These are phyloP conservation scores for Fusarium sp. DNA, from an alignment of 2,329 filamentous ascomycete species.

Conservation along the genomic window DNA sequence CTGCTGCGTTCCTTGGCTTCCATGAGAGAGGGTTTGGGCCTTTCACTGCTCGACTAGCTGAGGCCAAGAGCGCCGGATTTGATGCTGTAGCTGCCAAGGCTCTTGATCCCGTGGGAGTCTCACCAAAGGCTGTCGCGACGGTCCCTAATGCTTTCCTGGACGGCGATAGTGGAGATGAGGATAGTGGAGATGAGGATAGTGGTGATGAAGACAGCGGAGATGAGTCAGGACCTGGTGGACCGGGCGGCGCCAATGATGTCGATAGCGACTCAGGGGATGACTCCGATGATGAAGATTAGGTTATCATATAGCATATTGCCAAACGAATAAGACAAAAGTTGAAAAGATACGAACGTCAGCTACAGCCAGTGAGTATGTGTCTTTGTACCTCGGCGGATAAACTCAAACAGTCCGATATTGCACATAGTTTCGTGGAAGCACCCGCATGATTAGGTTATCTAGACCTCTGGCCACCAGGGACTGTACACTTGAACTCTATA, in stretches of 20 bases:
- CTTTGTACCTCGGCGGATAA: neutral
- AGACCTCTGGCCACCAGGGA: neutral
- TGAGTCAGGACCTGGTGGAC: neutral
- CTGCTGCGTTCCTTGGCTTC: neutral
- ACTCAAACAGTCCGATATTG: neutral
- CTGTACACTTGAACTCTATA: neutral
- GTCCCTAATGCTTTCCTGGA: slow-evolving; percentile 1
- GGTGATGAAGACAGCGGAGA: neutral
- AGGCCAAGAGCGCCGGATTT: neutral
- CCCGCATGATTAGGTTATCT: neutral
- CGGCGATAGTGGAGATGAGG: neutral
- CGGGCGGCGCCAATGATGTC: neutral
- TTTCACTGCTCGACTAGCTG: neutral
- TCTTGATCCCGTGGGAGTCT: neutral
- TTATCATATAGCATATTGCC: neutral
- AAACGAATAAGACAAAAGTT: neutral
- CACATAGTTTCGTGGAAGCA: neutral
- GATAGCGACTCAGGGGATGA: neutral
- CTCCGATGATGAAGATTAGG: neutral
- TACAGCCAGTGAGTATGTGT: neutral
- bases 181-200: slow-evolving; percentile 1
- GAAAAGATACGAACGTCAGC: neutral
- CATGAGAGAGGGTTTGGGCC: slow-evolving; percentile 1
- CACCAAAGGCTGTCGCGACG: slow-evolving; percentile 1
- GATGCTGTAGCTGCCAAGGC: slow-evolving; percentile 7